Evolutionary conservation across 2,329 filamentous ascomycete species (phyloP).

Genomic region (Davidsoniella australis): DNA sequence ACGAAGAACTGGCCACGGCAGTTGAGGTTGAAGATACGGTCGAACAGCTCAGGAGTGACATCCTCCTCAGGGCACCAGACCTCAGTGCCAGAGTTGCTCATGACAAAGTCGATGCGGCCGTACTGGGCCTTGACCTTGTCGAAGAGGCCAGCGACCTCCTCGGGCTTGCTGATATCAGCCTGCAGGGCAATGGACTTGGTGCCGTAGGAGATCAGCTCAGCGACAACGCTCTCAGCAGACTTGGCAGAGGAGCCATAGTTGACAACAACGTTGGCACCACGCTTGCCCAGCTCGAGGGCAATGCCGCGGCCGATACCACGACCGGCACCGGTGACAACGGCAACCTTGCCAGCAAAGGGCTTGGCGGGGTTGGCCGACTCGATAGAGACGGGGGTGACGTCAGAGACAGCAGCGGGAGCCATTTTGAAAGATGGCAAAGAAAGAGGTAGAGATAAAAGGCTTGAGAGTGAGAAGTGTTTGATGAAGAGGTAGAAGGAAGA

Average conservation of each 20-base stretch:
- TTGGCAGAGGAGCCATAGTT: conserved; percentile 44
- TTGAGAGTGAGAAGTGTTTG: not conserved
- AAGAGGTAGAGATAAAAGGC: not conserved
- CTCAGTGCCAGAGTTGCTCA: conserved; percentile 57
- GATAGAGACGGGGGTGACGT: conserved; percentile 12
- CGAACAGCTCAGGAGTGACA: conserved; percentile 52
- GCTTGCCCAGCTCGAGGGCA: conserved; percentile 48
- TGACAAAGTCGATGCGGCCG: conserved; percentile 53
- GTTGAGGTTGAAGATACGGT: conserved; percentile 57
- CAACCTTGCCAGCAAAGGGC: conserved; percentile 33
- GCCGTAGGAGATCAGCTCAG: conserved; percentile 36
- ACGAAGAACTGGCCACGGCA: conserved; percentile 61
- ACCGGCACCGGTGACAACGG: conserved; percentile 47
- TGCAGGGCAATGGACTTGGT: conserved; percentile 41
- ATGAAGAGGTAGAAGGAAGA: not conserved
- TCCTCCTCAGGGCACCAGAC: conserved; percentile 54
- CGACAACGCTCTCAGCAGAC: conserved; percentile 39
- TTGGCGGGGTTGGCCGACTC: conserved; percentile 17
- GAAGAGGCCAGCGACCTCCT: conserved; percentile 45
- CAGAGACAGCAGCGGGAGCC: conserved; percentile 12
- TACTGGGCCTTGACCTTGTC: conserved; percentile 46
- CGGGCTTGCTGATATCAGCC: conserved; percentile 46
- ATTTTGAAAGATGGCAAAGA: conserved; percentile 9
- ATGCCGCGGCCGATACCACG: conserved; percentile 51
- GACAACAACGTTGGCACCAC: conserved; percentile 46